Conservation (phyloP, 75 land plant species). For the Picea sitchensis region DNA sequence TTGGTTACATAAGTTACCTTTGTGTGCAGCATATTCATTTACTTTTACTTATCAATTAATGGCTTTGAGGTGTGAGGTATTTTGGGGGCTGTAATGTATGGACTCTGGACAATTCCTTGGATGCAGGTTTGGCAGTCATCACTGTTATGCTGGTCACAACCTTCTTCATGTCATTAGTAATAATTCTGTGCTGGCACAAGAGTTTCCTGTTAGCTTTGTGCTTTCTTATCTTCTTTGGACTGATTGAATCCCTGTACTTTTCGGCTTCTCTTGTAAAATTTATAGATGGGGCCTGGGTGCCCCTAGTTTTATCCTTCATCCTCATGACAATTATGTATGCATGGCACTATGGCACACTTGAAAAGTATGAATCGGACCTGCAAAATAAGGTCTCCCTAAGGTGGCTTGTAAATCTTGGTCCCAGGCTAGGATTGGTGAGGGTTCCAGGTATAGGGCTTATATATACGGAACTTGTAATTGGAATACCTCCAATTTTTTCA, state of each 20-base stretch:
- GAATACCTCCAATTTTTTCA: constrained; percentile 72
- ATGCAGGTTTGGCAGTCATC: constrained; percentile 74
- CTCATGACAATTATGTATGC: constrained; percentile 61
- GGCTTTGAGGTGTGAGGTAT: neutral
- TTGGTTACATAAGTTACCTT: neutral
- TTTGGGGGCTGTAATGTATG: neutral
- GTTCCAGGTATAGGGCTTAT: constrained; percentile 70
- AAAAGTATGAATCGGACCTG: constrained; percentile 75
- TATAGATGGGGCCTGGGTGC: constrained; percentile 82
- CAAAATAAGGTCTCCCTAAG: constrained; percentile 74
- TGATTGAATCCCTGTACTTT: constrained; percentile 69
- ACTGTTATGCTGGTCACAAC: constrained; percentile 85
- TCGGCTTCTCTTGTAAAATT: constrained; percentile 72
- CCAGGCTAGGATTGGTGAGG: constrained; percentile 60
- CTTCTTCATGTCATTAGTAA: constrained; percentile 58
- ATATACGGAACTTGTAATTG: constrained; percentile 60
- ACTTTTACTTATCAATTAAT: neutral
- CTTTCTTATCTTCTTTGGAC: constrained; percentile 69
- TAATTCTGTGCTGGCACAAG: constrained; percentile 60
- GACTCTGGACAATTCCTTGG: constrained; percentile 7
- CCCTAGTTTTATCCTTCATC: constrained; percentile 61
- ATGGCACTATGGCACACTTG: constrained; percentile 79
- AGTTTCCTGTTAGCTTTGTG: constrained; percentile 45
- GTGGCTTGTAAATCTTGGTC: constrained; percentile 66
- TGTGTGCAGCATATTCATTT: neutral